Evolutionary conservation across 495 filamentous ascomycete species (phyloP).

Genomic region (Trichoderma asperelloides): DNA sequence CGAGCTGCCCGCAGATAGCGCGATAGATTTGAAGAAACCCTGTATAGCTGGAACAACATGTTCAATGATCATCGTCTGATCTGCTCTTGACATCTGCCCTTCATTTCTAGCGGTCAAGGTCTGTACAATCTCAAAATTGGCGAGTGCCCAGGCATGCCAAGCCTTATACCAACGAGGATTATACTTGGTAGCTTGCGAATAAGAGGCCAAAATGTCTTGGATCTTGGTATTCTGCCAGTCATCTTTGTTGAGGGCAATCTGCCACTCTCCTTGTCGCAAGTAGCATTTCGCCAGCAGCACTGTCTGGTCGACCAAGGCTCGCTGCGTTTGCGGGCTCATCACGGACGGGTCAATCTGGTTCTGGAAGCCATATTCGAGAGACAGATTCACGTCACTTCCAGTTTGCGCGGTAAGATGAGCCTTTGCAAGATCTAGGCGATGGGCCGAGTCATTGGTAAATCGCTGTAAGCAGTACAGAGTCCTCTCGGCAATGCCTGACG

Average conservation of each 20-base stretch:
- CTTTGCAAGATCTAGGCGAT: conserved; percentile 54
- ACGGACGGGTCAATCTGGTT: conserved; percentile 43
- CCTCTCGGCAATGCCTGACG: conserved; percentile 38
- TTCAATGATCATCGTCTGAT: conserved; percentile 58
- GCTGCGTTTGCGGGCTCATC: conserved; percentile 32
- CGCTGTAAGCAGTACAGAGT: conserved; percentile 70
- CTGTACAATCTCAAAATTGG: conserved; percentile 96
- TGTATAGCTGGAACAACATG: conserved; percentile 90
- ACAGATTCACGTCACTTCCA: conserved; percentile 42
- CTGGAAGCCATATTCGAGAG: conserved; percentile 48
- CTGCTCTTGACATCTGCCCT: conserved; percentile 47
- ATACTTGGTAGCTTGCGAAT: conserved; percentile 82
- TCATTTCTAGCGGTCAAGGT: conserved; percentile 55
- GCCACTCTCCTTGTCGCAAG: conserved; percentile 92
- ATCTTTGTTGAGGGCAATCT: conserved; percentile 69
- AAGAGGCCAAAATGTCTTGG: conserved; percentile 71
- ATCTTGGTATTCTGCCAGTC: conserved; percentile 76
- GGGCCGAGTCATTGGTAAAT: conserved; percentile 71
- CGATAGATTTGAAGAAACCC: conserved; percentile 93
- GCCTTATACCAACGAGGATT: conserved; percentile 95
- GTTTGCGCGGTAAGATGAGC: conserved; percentile 46
- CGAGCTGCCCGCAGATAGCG: conserved; percentile 80
- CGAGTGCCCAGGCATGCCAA: conserved; percentile 98
- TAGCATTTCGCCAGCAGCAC: conserved; percentile 89
- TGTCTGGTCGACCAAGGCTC: conserved; percentile 49